Evolutionary conservation across 148 eudicot species (phyloP).

Genomic region (Rhododendron simsii): DNA sequence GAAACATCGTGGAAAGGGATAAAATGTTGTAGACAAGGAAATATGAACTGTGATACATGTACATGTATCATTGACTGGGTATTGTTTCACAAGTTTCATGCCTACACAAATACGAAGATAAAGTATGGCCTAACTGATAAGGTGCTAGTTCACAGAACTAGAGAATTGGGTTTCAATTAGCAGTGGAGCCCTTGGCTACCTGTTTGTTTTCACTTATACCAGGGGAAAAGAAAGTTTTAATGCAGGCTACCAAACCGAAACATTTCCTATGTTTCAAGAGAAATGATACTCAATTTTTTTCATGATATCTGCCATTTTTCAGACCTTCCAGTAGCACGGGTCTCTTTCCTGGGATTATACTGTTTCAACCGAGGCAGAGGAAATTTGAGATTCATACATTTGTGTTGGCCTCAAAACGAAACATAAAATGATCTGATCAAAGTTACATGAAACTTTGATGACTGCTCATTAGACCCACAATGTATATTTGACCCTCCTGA

Average conservation of each 20-base stretch:
- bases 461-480: not conserved
- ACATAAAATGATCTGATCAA: not conserved
- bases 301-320: not conserved
- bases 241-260: not conserved
- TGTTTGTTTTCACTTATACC: not conserved
- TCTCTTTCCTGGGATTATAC: not conserved
- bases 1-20: not conserved
- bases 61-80: not conserved
- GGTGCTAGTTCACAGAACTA: not conserved
- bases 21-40: not conserved
- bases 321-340: not conserved
- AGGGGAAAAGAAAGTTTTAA: not conserved
- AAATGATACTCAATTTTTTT: not conserved
- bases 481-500: not conserved
- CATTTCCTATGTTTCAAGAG: not conserved
- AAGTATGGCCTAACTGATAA: not conserved
- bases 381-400: not conserved
- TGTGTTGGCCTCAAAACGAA: not conserved
- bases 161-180: not conserved
- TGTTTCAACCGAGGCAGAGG: not conserved
- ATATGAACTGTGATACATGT: not conserved
- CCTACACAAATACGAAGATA: not conserved
- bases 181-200: not conserved
- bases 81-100: not conserved
- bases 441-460: not conserved